These are phyloP conservation scores for Paramecium tetraurelia DNA, from an alignment of 73 alveolate species.

Conservation along the genomic window DNA sequence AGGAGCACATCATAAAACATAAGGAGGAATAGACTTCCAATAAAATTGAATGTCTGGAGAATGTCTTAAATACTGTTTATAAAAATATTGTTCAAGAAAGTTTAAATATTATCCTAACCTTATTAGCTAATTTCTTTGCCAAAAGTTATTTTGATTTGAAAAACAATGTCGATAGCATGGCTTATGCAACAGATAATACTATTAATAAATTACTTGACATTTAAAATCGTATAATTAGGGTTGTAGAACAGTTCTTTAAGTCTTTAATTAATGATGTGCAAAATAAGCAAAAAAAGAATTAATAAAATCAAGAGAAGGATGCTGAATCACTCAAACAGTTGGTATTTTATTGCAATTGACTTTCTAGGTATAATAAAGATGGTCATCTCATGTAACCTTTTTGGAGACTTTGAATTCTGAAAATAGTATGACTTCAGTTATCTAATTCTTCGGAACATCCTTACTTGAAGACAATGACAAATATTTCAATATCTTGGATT, in stretches of 20 bases:
- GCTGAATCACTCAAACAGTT: background rate
- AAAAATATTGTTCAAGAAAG: background rate
- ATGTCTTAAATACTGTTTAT: background rate
- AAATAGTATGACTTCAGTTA: background rate
- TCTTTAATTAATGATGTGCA: background rate
- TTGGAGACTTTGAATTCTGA: background rate
- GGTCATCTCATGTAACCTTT: background rate
- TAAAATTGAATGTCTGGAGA: background rate
- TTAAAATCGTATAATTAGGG: background rate
- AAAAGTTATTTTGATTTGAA: background rate
- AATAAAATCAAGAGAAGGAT: background rate
- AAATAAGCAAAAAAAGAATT: background rate
- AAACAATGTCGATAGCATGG: background rate
- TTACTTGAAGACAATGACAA: background rate
- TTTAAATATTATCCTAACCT: background rate
- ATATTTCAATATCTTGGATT: background rate
- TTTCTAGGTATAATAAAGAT: background rate
- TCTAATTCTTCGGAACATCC: background rate
- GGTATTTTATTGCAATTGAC: background rate
- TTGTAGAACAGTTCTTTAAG: background rate
- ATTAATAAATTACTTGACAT: background rate
- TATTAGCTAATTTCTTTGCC: background rate
- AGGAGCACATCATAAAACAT: background rate
- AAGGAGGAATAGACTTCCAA: background rate
- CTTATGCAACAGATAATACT: background rate